These are phyloP conservation scores for Kwoniella europaea DNA, from an alignment of 768 basidiomycete species.

Conservation along the genomic window DNA sequence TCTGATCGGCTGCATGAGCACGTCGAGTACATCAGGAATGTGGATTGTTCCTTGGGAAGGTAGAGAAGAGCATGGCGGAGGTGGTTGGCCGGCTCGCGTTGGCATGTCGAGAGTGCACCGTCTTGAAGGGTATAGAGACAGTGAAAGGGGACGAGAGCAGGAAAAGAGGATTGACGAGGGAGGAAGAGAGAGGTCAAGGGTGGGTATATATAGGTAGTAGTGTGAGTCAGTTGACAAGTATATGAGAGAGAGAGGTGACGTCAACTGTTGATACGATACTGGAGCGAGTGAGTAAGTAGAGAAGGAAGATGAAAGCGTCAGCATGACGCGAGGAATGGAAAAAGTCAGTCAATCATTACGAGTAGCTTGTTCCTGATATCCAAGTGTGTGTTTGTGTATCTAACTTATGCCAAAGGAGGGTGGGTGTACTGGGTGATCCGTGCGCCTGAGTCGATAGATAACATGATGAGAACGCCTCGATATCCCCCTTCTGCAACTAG, in stretches of 20 bases:
- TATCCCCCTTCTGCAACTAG: no score
- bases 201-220: neutral
- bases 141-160: neutral
- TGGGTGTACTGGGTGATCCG: neutral
- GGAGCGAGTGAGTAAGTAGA: neutral
- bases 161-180: neutral
- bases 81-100: neutral
- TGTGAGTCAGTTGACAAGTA: neutral
- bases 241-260: neutral
- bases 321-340: no score
- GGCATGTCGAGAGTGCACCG: no score
- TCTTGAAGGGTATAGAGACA: no score
- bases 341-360: no score
- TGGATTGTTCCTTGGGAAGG: conserved; percentile 3
- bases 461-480: no score
- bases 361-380: no score
- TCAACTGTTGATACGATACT: neutral
- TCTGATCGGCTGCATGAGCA: neutral
- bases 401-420: conserved; percentile 1
- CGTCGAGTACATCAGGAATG: neutral
- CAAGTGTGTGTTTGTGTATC: neutral
- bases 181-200: neutral
- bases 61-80: neutral
- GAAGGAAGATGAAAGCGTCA: neutral
- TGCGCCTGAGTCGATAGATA: neutral